These are phyloP conservation scores for Mycena vulgaris DNA, from an alignment of 768 basidiomycete genomes.

Conservation along the genomic window DNA sequence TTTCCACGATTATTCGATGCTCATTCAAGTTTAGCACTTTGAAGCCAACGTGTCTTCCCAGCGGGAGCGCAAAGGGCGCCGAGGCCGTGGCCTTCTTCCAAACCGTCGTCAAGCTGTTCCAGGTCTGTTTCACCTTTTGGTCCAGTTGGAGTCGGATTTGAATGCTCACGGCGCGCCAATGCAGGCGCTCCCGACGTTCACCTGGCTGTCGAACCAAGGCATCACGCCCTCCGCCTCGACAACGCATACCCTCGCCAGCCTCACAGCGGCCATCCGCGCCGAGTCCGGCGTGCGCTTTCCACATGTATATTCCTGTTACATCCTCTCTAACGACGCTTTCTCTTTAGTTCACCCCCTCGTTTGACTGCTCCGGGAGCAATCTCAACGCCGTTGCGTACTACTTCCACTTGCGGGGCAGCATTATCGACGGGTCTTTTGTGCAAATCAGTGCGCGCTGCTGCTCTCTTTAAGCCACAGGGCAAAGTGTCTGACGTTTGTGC, in stretches of 20 bases:
- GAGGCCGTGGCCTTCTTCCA: conserved; percentile 65
- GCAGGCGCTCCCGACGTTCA: conserved; percentile 69
- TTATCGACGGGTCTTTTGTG: conserved; percentile 69
- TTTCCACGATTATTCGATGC: not conserved
- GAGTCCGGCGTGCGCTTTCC: conserved; percentile 55
- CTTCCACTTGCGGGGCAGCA: conserved; percentile 68
- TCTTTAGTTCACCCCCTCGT: conserved; percentile 59
- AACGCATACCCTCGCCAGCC: conserved; percentile 60
- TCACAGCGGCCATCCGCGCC: conserved; percentile 58
- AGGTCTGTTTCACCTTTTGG: conserved; percentile 40
- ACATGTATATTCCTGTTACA: not conserved
- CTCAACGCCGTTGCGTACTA: conserved; percentile 67
- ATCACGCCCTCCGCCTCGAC: conserved; percentile 63
- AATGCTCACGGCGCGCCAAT: not conserved
- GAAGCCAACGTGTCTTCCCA: conserved; percentile 57
- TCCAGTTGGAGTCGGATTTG: not conserved
- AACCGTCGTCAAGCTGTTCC: conserved; percentile 53
- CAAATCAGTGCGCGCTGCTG: conserved; percentile 62
- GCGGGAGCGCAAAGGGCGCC: conserved; percentile 29
- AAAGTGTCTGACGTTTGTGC: not conserved
- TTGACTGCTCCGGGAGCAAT: conserved; percentile 58
- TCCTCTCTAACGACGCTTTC: not conserved
- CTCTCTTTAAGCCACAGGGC: too few relatives aligned
- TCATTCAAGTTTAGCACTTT: conserved; percentile 48
- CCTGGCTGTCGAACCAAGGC: conserved; percentile 66